These are phyloP conservation scores for Talaromyces sp. DNA, from an alignment of 2,329 filamentous ascomycete species.

Conservation along the genomic window DNA sequence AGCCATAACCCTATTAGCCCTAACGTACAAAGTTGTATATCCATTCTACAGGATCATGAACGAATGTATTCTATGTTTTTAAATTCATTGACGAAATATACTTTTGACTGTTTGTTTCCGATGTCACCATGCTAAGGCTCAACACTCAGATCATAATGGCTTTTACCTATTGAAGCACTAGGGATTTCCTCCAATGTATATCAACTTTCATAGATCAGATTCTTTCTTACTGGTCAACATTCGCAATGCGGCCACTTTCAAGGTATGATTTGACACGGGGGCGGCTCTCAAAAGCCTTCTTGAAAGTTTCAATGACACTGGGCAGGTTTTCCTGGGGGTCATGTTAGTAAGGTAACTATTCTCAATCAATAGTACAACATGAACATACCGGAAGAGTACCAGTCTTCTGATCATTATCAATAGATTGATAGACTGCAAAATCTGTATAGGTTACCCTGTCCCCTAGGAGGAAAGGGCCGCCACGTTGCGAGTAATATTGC, in stretches of 20 bases:
- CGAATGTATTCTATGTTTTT: no score
- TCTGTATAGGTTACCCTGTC: conserved; percentile 7
- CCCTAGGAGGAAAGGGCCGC: conserved; percentile 1
- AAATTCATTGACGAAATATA: neutral
- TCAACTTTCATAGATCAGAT: neutral
- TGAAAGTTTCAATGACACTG: neutral
- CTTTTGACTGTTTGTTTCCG: neutral
- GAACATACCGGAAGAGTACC: conserved; percentile 3
- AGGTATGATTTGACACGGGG: conserved; percentile 3
- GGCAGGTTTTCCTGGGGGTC: neutral
- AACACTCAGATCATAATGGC: neutral
- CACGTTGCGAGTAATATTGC: conserved; percentile 5
- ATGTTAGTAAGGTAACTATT: neutral
- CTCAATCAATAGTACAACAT: neutral
- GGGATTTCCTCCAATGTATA: neutral
- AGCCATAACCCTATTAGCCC: neutral
- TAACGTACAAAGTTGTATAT: neutral
- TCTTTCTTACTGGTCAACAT: neutral
- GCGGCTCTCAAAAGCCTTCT: conserved; percentile 1
- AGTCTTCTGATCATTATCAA: conserved; percentile 4
- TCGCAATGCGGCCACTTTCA: neutral
- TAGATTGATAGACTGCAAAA: conserved; percentile 12
- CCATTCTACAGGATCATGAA: neutral
- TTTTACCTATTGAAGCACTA: neutral
- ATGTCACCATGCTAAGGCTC: neutral